phyloP scores from a whole-genome alignment of 2,329 filamentous ascomycete species.

The Alternaria longipes region DNA sequence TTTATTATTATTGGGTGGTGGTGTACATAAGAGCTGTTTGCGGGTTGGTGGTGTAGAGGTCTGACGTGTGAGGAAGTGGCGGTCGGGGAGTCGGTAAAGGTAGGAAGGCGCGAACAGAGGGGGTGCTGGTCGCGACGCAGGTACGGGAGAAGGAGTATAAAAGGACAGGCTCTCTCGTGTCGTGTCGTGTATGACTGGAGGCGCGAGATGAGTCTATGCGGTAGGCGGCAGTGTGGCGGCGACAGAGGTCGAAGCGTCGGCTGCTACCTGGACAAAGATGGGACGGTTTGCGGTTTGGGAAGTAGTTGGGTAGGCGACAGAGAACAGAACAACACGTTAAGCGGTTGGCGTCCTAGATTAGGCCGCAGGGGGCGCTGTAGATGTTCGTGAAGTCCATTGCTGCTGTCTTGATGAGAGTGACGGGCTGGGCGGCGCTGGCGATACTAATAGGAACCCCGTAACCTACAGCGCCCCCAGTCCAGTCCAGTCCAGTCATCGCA shows the following conservation, averaged over 20 bases:
- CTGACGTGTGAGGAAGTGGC: conserved; percentile 43
- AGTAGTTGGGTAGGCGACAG: conserved; percentile 28
- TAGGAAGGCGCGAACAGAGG: conserved; percentile 21
- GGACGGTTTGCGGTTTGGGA: conserved; percentile 19
- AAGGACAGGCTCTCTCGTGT: conserved; percentile 29
- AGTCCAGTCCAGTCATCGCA: conserved; percentile 40
- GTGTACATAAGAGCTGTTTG: conserved; percentile 29
- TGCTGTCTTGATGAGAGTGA: conserved; percentile 41
- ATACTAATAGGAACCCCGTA: conserved; percentile 41
- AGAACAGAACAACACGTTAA: conserved; percentile 28
- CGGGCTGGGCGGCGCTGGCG: conserved; percentile 37
- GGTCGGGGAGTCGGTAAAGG: conserved; percentile 35
- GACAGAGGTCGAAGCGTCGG: conserved; percentile 34
- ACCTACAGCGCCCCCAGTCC: conserved; percentile 32
- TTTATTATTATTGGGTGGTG: conserved; percentile 40
- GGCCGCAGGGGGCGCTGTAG: conserved; percentile 42
- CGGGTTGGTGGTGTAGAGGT: conserved; percentile 30
- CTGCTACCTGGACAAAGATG: conserved; percentile 40
- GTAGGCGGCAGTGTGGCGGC: conserved; percentile 42
- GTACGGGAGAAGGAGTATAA: conserved; percentile 21
- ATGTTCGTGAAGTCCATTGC: conserved; percentile 48
- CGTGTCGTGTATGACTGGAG: conserved; percentile 21
- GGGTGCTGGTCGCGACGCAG: conserved; percentile 20
- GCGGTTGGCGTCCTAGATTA: conserved; percentile 37
- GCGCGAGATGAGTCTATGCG: conserved; percentile 32